These are phyloP conservation scores for Notholithocarpus densiflorus DNA, from an alignment of 306 rosid species.

Conservation along the genomic window DNA sequence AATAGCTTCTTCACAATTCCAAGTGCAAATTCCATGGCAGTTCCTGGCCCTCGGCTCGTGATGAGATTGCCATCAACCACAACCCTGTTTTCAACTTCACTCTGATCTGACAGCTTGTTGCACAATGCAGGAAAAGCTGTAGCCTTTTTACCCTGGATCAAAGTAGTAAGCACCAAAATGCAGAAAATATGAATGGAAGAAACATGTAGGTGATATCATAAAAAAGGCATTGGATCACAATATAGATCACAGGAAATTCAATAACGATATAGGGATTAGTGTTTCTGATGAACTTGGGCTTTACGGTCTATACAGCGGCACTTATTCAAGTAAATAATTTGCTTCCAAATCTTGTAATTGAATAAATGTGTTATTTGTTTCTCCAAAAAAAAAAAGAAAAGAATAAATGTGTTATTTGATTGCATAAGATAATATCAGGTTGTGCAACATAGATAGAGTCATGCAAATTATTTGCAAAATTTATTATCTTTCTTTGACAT, in stretches of 20 bases:
- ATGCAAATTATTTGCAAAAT: neutral
- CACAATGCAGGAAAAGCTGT: slow-evolving; percentile 76
- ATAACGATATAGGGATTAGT: neutral
- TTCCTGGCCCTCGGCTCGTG: slow-evolving; percentile 91
- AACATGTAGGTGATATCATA: neutral
- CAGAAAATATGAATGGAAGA: slow-evolving; percentile 1
- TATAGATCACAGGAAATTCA: neutral
- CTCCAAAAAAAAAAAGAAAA: no score
- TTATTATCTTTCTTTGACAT: neutral
- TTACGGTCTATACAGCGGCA: neutral
- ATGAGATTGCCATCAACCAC: slow-evolving; percentile 79
- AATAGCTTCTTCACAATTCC: slow-evolving; percentile 79
- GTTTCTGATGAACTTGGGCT: neutral
- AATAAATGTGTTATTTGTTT: neutral
- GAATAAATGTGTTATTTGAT: neutral
- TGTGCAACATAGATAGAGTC: no score
- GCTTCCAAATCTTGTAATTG: neutral
- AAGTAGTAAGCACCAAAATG: neutral
- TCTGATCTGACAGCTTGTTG: slow-evolving; percentile 67
- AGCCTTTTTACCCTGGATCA: slow-evolving; percentile 67
- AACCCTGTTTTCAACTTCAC: slow-evolving; percentile 74
- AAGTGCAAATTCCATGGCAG: slow-evolving; percentile 69
- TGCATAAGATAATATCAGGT: no score
- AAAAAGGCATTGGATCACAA: neutral
- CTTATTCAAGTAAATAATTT: neutral